phyloP scores from a whole-genome alignment of 2,329 filamentous ascomycete genomes.

The Colletotrichum lindemuthianum region DNA sequence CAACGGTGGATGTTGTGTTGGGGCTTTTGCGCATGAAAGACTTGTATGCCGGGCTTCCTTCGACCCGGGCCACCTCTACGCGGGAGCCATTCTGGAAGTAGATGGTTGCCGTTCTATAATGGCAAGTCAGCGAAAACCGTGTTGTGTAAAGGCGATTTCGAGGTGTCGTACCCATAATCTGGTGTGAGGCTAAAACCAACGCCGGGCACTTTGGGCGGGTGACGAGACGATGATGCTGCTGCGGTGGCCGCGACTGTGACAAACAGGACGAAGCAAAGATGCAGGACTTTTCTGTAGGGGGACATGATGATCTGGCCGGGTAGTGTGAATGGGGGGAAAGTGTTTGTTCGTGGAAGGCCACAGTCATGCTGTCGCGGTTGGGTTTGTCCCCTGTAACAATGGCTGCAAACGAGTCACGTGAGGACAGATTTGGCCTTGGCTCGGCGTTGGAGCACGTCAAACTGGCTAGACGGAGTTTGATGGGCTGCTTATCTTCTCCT shows the following conservation, averaged over 20 bases:
- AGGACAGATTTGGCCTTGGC: too few relatives aligned
- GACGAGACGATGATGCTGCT: not conserved
- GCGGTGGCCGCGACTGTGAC: accelerated
- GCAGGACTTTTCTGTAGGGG: too few relatives aligned
- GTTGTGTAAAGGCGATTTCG: not conserved
- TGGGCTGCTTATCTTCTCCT: too few relatives aligned
- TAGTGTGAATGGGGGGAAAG: too few relatives aligned
- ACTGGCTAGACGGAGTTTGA: too few relatives aligned
- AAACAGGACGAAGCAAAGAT: not conserved
- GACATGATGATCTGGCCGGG: too few relatives aligned
- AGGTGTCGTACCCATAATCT: not conserved
- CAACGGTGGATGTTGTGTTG: too few relatives aligned
- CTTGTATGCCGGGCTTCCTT: slow-evolving; percentile 15
- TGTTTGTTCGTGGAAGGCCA: too few relatives aligned
- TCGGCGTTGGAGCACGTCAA: too few relatives aligned
- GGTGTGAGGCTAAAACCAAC: slow-evolving; percentile 5
- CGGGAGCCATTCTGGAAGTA: slow-evolving; percentile 12
- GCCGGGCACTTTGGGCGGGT: not conserved
- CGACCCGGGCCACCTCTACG: slow-evolving; percentile 1
- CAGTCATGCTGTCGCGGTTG: too few relatives aligned
- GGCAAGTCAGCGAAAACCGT: not conserved
- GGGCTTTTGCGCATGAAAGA: slow-evolving; percentile 5
- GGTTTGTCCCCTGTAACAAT: too few relatives aligned
- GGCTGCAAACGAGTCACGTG: too few relatives aligned
- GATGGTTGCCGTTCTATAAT: slow-evolving; percentile 2